These are phyloP conservation scores for Iberis amara DNA, from an alignment of 441 rosid species.

Conservation along the genomic window DNA sequence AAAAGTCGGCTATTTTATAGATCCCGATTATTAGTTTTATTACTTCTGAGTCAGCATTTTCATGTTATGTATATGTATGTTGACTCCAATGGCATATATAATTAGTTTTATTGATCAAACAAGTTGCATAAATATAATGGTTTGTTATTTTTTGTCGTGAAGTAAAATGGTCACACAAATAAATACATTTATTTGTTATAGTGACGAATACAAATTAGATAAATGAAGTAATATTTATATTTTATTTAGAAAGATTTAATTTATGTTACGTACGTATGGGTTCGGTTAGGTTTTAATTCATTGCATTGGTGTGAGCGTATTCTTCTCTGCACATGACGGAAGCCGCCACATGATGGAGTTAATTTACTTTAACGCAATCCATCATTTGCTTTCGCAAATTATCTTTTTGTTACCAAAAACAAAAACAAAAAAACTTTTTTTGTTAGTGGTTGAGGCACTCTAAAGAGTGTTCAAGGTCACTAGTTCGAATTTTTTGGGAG, in stretches of 20 bases:
- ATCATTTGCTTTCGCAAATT: no score
- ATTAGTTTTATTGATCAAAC: not conserved
- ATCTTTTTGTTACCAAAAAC: no score
- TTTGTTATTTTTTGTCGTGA: not conserved
- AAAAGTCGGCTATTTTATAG: no score
- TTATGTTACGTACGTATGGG: constrained; percentile 24
- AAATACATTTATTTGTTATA: not conserved
- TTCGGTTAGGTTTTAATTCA: constrained; percentile 15
- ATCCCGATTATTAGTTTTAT: no score
- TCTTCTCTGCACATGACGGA: constrained; percentile 21
- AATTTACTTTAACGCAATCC: no score
- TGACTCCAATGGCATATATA: not conserved
- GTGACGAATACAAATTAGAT: constrained; percentile 5
- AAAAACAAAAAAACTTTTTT: no score
- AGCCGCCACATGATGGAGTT: not conserved
- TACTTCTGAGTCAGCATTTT: no score
- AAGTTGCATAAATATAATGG: constrained; percentile 16
- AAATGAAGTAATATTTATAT: not conserved
- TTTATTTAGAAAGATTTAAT: not conserved
- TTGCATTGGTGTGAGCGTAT: constrained; percentile 25
- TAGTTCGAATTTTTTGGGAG: no score
- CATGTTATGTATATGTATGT: not conserved
- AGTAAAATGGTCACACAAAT: not conserved
- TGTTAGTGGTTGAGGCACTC: no score
- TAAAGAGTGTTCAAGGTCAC: no score